phyloP scores from a whole-genome alignment of 345 rosid species.

The Excoecaria cochinchinensis region DNA sequence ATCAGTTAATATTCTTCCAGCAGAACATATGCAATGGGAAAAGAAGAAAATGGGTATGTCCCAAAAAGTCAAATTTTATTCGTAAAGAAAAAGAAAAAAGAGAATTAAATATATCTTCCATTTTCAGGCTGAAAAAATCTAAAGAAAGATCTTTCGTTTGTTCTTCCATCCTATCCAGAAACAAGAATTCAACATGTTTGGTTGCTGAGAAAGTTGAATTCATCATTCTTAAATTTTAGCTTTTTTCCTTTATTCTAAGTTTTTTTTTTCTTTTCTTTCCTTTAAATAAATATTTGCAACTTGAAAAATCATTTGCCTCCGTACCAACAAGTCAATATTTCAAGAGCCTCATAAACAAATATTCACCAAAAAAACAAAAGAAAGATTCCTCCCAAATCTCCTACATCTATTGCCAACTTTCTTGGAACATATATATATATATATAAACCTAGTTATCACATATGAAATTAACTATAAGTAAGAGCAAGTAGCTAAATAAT shows the following conservation, averaged over 20 bases:
- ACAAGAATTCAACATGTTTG: constrained; percentile 3
- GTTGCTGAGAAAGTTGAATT: not conserved
- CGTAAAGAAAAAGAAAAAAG: not conserved
- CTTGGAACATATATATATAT: no score
- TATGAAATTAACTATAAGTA: not conserved
- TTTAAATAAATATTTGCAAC: not conserved
- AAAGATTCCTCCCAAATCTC: no score
- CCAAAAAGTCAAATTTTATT: constrained; percentile 18
- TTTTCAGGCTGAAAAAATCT: not conserved
- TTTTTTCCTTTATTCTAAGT: not conserved
- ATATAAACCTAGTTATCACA: no score
- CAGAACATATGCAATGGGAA: not conserved
- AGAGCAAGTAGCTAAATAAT: not conserved
- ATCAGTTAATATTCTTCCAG: no score
- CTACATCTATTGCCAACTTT: constrained; percentile 10
- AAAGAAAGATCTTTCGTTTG: not conserved
- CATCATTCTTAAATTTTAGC: not conserved
- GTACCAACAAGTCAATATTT: not conserved
- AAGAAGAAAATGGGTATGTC: not conserved
- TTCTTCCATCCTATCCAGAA: not conserved
- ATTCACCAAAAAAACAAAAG: no score
- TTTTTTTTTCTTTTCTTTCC: no score
- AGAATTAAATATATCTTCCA: not conserved
- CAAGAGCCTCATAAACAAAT: no score
- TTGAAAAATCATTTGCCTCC: not conserved